Conservation (phyloP, 2,329 filamentous ascomycete species). For the Ceratocystis colombiana region DNA sequence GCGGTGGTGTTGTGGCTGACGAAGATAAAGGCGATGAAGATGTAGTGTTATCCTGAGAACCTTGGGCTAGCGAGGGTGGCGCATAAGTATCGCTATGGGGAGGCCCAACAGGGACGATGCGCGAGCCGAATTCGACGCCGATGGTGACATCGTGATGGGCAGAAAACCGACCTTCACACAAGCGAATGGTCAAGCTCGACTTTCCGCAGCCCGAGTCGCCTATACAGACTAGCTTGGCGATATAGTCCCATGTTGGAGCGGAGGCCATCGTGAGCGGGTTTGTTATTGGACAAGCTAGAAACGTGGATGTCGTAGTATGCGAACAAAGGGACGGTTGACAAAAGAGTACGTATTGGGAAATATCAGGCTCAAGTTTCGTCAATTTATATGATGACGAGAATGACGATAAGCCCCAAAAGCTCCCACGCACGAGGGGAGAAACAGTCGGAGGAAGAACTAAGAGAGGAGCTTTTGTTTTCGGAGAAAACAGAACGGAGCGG, state of each 20-base stretch:
- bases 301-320: background rate
- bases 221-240: slow-evolving; percentile 96
- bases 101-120: slow-evolving; percentile 82
- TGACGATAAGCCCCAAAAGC: background rate
- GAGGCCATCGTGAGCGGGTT: slow-evolving; percentile 30
- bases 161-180: slow-evolving; percentile 93
- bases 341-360: background rate
- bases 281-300: background rate
- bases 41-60: slow-evolving; percentile 17
- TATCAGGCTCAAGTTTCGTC: background rate
- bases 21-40: slow-evolving; percentile 23
- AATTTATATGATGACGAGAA: background rate
- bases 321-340: background rate
- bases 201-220: slow-evolving; percentile 96
- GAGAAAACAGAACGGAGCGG: background rate
- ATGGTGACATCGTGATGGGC: slow-evolving; percentile 95
- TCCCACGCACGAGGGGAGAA: background rate
- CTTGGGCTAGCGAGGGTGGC: slow-evolving; percentile 25
- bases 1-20: slow-evolving; percentile 27
- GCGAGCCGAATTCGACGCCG: slow-evolving; percentile 88
- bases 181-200: slow-evolving; percentile 83
- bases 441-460: background rate
- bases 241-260: slow-evolving; percentile 84
- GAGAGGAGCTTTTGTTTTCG: background rate
- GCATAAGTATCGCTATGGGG: slow-evolving; percentile 49